These are phyloP conservation scores for Lipomyces yamanashiensis DNA, from an alignment of 805 yeast genomes.

Conservation along the genomic window DNA sequence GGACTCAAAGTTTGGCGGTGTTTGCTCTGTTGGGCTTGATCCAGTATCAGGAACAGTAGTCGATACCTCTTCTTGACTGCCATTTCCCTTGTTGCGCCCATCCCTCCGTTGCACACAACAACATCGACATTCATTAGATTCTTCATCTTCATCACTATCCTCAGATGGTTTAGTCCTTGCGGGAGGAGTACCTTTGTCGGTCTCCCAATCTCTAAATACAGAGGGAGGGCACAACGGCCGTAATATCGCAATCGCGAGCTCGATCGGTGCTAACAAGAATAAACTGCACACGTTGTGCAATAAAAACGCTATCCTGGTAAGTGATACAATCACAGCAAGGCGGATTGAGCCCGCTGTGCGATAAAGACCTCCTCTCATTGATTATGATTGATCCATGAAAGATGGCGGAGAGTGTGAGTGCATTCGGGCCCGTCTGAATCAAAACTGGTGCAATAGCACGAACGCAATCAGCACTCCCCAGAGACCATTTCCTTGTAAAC, in stretches of 20 bases:
- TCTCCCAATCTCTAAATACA: conserved; percentile 30
- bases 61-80: not conserved
- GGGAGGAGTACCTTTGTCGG: not conserved
- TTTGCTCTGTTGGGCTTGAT: not conserved
- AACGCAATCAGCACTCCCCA: too few species aligned
- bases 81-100: not conserved
- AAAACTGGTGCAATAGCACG: not conserved
- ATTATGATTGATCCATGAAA: not conserved
- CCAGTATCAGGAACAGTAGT: not conserved
- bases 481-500: too few species aligned
- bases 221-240: conserved; percentile 33
- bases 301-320: conserved; percentile 15
- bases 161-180: not conserved
- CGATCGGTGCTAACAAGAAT: conserved; percentile 26
- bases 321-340: conserved; percentile 8
- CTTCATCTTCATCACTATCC: not conserved
- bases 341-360: not conserved
- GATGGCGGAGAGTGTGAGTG: not conserved
- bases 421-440: not conserved
- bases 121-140: not conserved
- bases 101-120: not conserved
- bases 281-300: conserved; percentile 27
- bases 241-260: conserved; percentile 22
- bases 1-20: not conserved
- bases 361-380: not conserved